A percentile compares a stretch with the other conserved stretches of the same genome.
phyloP scores from a whole-genome alignment of 2,329 filamentous ascomycete species.

The Venturia nashicola region DNA sequence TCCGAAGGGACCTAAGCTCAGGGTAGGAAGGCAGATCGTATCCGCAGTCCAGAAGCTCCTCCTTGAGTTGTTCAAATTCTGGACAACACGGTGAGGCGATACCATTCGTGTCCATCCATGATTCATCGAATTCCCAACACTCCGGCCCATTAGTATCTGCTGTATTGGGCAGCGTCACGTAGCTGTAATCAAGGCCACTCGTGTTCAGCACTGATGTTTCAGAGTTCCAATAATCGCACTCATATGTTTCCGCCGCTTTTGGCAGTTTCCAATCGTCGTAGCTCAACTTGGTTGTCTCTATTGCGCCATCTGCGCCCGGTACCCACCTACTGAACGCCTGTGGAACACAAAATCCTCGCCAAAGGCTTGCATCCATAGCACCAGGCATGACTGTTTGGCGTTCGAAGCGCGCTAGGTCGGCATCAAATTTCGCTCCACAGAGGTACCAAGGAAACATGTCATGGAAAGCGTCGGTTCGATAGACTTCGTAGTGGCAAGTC shows the following conservation, averaged over 20 bases:
- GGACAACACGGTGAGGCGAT: neutral
- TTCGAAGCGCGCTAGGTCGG: neutral
- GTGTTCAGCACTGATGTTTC: neutral
- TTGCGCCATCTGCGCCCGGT: neutral
- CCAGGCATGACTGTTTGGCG: neutral
- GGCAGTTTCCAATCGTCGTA: conserved; percentile 5
- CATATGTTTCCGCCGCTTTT: neutral
- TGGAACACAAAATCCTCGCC: neutral
- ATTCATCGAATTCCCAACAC: neutral
- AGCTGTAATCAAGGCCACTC: neutral
- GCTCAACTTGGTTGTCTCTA: neutral
- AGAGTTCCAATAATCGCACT: neutral
- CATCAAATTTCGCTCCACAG: conserved; percentile 3
- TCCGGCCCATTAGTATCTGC: neutral
- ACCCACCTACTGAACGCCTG: neutral
- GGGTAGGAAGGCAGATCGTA: neutral
- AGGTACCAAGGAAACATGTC: conserved; percentile 6
- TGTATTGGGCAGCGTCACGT: neutral
- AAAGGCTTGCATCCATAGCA: neutral
- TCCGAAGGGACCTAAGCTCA: neutral
- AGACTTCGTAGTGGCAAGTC: conserved; percentile 5
- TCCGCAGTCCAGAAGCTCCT: neutral
- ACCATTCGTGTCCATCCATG: neutral
- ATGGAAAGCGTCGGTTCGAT: conserved; percentile 4
- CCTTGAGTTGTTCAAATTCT: neutral